Evolutionary conservation across 495 filamentous ascomycete species (phyloP).

Genomic region (Aspergillus nidulans): DNA sequence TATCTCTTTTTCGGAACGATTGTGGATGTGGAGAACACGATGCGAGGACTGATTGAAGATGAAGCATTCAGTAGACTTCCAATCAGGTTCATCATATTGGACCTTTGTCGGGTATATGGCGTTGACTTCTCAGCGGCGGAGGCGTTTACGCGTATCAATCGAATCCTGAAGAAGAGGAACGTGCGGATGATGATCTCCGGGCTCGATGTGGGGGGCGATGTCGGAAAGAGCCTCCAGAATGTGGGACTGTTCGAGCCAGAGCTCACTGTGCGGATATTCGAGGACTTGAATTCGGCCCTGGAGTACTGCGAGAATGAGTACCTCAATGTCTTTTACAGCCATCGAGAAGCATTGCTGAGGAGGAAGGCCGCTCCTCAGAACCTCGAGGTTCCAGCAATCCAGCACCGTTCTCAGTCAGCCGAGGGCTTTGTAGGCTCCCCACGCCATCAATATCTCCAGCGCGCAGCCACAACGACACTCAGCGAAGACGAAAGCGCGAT

Average conservation of each 20-base stretch:
- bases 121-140: slow-evolving; percentile 95
- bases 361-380: slow-evolving; percentile 17
- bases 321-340: slow-evolving; percentile 73
- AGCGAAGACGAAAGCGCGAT: slow-evolving; percentile 49
- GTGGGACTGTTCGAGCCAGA: slow-evolving; percentile 72
- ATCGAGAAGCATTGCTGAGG: slow-evolving; percentile 38
- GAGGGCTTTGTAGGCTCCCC: slow-evolving; percentile 69
- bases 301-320: slow-evolving; percentile 96
- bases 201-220: slow-evolving; percentile 62
- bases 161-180: slow-evolving; percentile 65
- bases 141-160: slow-evolving; percentile 86
- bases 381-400: slow-evolving; percentile 51
- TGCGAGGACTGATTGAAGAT: slow-evolving; percentile 74
- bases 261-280: slow-evolving; percentile 69
- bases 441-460: slow-evolving; percentile 68
- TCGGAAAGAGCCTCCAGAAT: slow-evolving; percentile 72
- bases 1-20: slow-evolving; percentile 98
- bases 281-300: slow-evolving; percentile 85
- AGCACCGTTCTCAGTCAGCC: slow-evolving; percentile 16
- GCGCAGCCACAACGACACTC: slow-evolving; percentile 70
- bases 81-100: slow-evolving; percentile 86
- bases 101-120: slow-evolving; percentile 83
- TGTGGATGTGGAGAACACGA: slow-evolving; percentile 83
- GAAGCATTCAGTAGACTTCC: slow-evolving; percentile 70
- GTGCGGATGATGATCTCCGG: slow-evolving; percentile 80